phyloP scores from a whole-genome alignment of 768 basidiomycete genomes.

The Pisolithus albus region DNA sequence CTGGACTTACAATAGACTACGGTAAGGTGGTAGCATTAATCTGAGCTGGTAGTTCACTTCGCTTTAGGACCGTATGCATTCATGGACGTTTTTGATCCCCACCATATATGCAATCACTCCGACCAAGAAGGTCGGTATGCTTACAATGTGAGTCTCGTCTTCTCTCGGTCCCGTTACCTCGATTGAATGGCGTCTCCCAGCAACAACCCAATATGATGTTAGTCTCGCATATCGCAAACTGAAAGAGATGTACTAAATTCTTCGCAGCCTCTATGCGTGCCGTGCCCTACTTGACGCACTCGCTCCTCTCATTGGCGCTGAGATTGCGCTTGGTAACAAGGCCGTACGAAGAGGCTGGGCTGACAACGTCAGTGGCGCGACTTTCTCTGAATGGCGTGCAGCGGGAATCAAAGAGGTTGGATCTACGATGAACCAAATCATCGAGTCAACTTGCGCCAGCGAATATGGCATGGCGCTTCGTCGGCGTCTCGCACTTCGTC shows the following conservation, averaged over 20 bases:
- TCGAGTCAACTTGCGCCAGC: slow-evolving; percentile 49
- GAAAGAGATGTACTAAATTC: slow-evolving; percentile 1
- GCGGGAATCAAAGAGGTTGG: slow-evolving; percentile 46
- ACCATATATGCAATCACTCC: slow-evolving; percentile 88
- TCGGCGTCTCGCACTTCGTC: slow-evolving; percentile 74
- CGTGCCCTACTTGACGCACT: slow-evolving; percentile 71
- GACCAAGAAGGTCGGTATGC: slow-evolving; percentile 75
- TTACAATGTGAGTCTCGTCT: slow-evolving; percentile 41
- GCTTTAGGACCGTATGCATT: slow-evolving; percentile 78
- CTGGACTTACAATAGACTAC: slow-evolving; percentile 75
- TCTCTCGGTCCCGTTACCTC: neutral
- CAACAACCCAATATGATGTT: slow-evolving; percentile 73
- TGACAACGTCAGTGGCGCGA: slow-evolving; percentile 40
- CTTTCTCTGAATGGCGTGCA: slow-evolving; percentile 55
- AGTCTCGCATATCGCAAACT: slow-evolving; percentile 16
- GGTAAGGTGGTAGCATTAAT: slow-evolving; percentile 29
- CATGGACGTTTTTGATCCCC: slow-evolving; percentile 86
- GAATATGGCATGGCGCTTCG: slow-evolving; percentile 70
- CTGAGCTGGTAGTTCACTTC: neutral
- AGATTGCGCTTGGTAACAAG: slow-evolving; percentile 48
- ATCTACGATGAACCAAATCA: slow-evolving; percentile 54
- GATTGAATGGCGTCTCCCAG: slow-evolving; percentile 27
- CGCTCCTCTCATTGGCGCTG: slow-evolving; percentile 81
- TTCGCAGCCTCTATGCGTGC: slow-evolving; percentile 64
- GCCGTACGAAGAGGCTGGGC: slow-evolving; percentile 58